phyloP scores from a whole-genome alignment of 306 rosid species.

The Psophocarpus tetragonolobus region DNA sequence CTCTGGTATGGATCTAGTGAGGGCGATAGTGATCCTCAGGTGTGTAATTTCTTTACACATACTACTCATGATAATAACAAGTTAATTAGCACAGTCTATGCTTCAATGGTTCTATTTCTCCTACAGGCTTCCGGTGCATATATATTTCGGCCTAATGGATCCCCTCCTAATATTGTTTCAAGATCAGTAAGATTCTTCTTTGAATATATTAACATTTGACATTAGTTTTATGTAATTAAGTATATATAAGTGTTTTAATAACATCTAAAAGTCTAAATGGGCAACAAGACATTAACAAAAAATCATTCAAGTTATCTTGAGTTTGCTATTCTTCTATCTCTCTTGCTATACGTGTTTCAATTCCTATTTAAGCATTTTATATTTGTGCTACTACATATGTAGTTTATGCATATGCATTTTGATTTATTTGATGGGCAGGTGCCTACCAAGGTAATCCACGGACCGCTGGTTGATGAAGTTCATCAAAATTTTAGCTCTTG shows the following conservation, averaged over 20 bases:
- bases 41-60: constrained; percentile 29
- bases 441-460: constrained; percentile 60
- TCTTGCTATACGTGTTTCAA: neutral
- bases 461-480: constrained; percentile 73
- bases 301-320: neutral
- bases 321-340: constrained; percentile 8
- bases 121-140: constrained; percentile 80
- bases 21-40: constrained; percentile 37
- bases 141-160: constrained; percentile 75
- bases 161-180: constrained; percentile 67
- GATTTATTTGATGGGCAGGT: constrained; percentile 46
- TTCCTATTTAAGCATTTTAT: neutral
- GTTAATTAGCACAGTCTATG: neutral
- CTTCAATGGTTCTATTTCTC: constrained; percentile 27
- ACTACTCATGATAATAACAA: constrained; percentile 14
- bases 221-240: neutral
- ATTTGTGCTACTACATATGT: neutral
- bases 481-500: constrained; percentile 74
- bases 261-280: neutral
- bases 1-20: constrained; percentile 73
- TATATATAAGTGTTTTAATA: neutral
- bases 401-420: neutral
- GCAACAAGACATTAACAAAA: neutral
- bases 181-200: constrained; percentile 65
- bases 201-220: neutral